Conservation (phyloP, 352 stramenopile species). For the Pythium graminicola region DNA sequence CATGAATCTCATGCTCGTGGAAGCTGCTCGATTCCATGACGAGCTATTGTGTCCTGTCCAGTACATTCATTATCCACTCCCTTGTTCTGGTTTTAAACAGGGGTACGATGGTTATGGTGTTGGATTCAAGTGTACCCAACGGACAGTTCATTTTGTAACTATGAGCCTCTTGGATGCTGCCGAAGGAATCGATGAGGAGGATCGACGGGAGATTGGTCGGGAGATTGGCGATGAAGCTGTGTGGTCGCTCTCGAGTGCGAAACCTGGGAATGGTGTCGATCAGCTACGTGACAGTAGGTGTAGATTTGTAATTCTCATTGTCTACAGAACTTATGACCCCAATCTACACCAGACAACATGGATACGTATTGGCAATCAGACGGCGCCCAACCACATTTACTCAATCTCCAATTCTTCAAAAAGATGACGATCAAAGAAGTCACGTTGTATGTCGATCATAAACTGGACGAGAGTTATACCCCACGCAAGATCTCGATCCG, state of each 20-base stretch:
- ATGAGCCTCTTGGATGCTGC: slow-evolving; percentile 9
- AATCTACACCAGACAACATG: slow-evolving; percentile 58
- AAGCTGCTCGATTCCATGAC: slow-evolving; percentile 14
- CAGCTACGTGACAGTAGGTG: slow-evolving; percentile 91
- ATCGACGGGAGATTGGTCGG: slow-evolving; percentile 27
- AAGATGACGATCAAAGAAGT: slow-evolving; percentile 93
- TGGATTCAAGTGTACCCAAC: slow-evolving; percentile 7
- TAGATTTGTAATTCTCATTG: not conserved
- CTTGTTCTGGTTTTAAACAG: slow-evolving; percentile 13
- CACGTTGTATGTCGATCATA: slow-evolving; percentile 97
- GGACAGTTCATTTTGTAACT: too few species aligned
- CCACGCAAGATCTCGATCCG: slow-evolving; percentile 93
- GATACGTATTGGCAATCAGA: slow-evolving; percentile 98
- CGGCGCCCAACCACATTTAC: slow-evolving; percentile 92
- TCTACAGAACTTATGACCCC: not conserved
- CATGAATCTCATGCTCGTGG: slow-evolving; percentile 17
- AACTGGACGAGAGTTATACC: slow-evolving; percentile 97
- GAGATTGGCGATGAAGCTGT: slow-evolving; percentile 86
- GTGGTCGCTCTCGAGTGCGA: slow-evolving; percentile 95
- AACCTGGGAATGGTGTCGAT: slow-evolving; percentile 97
- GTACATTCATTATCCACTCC: slow-evolving; percentile 15
- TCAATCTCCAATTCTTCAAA: slow-evolving; percentile 97
- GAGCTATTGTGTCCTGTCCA: slow-evolving; percentile 29
- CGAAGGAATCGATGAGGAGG: not conserved
- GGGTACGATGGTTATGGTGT: not conserved